A percentile compares a stretch with the other conserved stretches of the same genome.
phyloP scores from a whole-genome alignment of 768 basidiomycete species.

The Boletus sensibilis region DNA sequence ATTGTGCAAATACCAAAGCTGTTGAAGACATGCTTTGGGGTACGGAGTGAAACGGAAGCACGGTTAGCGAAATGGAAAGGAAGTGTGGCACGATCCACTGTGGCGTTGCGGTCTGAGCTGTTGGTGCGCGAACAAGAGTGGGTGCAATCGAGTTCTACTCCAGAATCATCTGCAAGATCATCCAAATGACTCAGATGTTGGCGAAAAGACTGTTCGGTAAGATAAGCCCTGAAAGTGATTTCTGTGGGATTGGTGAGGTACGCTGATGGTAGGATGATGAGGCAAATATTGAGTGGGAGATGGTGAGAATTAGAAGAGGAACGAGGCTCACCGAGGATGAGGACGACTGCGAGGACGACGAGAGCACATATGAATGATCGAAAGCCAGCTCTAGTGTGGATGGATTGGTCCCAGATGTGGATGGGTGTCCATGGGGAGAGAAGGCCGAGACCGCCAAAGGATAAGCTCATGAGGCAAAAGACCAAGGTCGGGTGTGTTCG shows the following conservation, averaged over 20 bases:
- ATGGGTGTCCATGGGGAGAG: slow-evolving; percentile 58
- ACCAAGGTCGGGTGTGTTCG: slow-evolving; percentile 45
- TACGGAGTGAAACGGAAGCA: slow-evolving; percentile 88
- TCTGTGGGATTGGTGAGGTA: slow-evolving; percentile 95
- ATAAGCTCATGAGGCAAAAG: slow-evolving; percentile 63
- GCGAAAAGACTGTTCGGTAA: slow-evolving; percentile 97
- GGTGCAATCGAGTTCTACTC: slow-evolving; percentile 32
- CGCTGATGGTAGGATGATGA: slow-evolving; percentile 49
- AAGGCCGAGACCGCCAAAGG: slow-evolving; percentile 59
- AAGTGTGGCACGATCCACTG: slow-evolving; percentile 30
- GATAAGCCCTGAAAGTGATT: slow-evolving; percentile 88
- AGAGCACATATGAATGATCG: slow-evolving; percentile 69
- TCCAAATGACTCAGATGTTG: slow-evolving; percentile 88
- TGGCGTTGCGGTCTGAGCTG: slow-evolving; percentile 19
- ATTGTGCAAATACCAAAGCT: slow-evolving; percentile 86
- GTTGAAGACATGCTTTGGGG: slow-evolving; percentile 85
- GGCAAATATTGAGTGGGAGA: background rate
- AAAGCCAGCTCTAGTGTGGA: slow-evolving; percentile 60
- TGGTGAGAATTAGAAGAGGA: background rate
- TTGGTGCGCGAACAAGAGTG: slow-evolving; percentile 27
- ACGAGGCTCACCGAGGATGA: slow-evolving; percentile 64
- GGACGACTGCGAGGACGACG: slow-evolving; percentile 64
- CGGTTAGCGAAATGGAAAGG: slow-evolving; percentile 87
- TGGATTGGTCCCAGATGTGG: slow-evolving; percentile 47
- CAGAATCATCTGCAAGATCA: slow-evolving; percentile 55